Conservation (phyloP, 106 monocot species). For the Vanilla planifolia region DNA sequence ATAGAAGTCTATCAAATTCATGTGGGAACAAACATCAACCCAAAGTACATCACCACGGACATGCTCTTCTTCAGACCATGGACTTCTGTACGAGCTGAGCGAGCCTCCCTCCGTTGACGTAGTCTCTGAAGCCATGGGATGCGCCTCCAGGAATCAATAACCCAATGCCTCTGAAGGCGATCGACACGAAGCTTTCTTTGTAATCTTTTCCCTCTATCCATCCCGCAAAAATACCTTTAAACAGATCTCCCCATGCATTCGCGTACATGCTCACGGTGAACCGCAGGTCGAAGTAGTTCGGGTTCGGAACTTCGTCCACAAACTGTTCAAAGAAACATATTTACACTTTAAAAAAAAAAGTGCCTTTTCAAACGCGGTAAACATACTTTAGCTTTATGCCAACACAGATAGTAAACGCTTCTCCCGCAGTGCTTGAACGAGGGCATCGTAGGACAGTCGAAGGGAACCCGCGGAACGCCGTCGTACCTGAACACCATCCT, state of each 20-base stretch:
- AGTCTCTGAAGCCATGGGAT: constrained; percentile 43
- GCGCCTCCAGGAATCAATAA: constrained; percentile 22
- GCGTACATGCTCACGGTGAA: constrained; percentile 11
- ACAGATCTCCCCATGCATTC: constrained; percentile 16
- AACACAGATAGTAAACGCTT: constrained; percentile 30
- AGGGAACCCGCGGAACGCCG: constrained; percentile 46
- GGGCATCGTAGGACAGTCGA: constrained; percentile 20
- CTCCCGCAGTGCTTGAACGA: constrained; percentile 47
- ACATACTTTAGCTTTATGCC: neutral
- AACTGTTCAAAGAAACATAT: constrained; percentile 9
- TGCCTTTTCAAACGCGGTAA: no score
- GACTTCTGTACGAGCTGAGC: no score
- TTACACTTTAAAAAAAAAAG: no score
- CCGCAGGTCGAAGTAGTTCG: constrained; percentile 25
- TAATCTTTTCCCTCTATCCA: constrained; percentile 11
- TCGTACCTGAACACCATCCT: constrained; percentile 45
- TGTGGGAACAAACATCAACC: no score
- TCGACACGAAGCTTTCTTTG: constrained; percentile 17
- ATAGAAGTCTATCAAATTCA: no score
- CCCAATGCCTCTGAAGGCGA: constrained; percentile 17
- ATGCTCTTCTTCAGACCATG: no score
- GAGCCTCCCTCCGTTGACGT: constrained; percentile 31
- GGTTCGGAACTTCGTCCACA: constrained; percentile 24
- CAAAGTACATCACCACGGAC: no score
- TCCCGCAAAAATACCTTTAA: constrained; percentile 16